Conservation (phyloP, 2,329 filamentous ascomycete species). For the Alternaria sp. region DNA sequence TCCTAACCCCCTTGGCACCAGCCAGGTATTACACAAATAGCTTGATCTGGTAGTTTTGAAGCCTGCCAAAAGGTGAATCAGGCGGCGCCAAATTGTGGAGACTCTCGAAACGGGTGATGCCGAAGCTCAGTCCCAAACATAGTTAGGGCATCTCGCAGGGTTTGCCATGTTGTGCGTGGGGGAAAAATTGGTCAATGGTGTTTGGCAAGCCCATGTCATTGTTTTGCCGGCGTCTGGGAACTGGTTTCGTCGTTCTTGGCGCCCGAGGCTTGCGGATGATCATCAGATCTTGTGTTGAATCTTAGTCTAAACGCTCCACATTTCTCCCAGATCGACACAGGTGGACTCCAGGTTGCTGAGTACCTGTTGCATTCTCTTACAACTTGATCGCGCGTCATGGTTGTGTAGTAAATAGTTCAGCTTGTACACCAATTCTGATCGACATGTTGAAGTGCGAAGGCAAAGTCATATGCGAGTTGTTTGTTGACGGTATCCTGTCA, state of each 20-base stretch:
- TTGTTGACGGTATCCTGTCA: background rate
- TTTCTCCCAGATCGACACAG: constrained; percentile 7
- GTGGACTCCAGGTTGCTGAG: background rate
- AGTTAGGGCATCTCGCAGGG: constrained; percentile 22
- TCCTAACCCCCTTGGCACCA: constrained; percentile 1
- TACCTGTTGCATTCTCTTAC: constrained; percentile 1
- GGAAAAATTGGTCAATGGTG: constrained; percentile 25
- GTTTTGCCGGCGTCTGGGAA: constrained; percentile 47
- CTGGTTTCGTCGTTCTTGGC: constrained; percentile 46
- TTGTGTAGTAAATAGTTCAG: background rate
- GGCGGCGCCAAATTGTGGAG: constrained; percentile 13
- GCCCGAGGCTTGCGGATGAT: constrained; percentile 35
- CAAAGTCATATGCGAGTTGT: background rate
- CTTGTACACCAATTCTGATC: background rate
- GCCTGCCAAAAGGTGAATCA: constrained; percentile 29
- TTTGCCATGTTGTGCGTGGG: constrained; percentile 16
- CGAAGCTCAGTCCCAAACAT: constrained; percentile 22
- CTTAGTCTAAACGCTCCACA: constrained; percentile 21
- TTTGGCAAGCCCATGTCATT: constrained; percentile 38
- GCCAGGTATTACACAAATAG: constrained; percentile 21
- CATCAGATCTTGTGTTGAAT: constrained; percentile 31
- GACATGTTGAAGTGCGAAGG: background rate
- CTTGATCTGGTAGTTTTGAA: constrained; percentile 27
- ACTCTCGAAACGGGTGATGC: constrained; percentile 11
- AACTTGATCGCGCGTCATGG: background rate